Percentiles rank a stretch among this genome's conserved stretches.
These are phyloP conservation scores for Colletotrichum echinochloae DNA, from an alignment of 2,329 filamentous ascomycete species.

Conservation along the genomic window DNA sequence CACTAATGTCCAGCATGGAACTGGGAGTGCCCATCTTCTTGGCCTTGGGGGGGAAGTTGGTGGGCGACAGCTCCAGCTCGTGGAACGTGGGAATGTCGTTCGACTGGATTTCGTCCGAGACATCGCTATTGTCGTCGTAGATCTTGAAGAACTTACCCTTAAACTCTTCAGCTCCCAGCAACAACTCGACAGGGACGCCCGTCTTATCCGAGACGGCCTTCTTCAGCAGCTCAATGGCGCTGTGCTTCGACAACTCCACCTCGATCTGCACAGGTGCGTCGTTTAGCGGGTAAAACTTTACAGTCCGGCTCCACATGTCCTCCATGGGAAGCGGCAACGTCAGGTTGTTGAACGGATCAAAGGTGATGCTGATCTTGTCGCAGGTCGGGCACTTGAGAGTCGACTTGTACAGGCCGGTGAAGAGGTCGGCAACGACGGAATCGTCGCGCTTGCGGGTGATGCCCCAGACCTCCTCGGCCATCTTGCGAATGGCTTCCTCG, in stretches of 20 bases:
- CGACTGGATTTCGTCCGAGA: constrained; percentile 77
- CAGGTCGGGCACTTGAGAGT: constrained; percentile 93
- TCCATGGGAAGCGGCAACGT: constrained; percentile 91
- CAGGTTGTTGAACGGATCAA: constrained; percentile 96
- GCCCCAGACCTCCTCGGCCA: constrained; percentile 90
- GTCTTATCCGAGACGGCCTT: constrained; percentile 76
- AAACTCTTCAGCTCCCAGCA: constrained; percentile 89
- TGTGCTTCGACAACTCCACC: constrained; percentile 84
- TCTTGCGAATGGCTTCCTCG: constrained; percentile 80
- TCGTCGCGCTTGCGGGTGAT: constrained; percentile 94
- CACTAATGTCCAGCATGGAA: constrained; percentile 64
- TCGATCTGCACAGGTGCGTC: constrained; percentile 77
- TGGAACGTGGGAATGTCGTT: constrained; percentile 77
- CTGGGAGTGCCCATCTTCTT: constrained; percentile 55
- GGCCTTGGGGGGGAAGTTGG: constrained; percentile 76
- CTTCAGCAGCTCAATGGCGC: constrained; percentile 76
- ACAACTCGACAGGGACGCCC: constrained; percentile 70
- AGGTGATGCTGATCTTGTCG: constrained; percentile 96
- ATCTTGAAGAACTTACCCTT: constrained; percentile 88
- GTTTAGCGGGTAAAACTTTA: constrained; percentile 83
- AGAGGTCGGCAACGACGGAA: constrained; percentile 94
- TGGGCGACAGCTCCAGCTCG: constrained; percentile 83
- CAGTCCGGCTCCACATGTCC: constrained; percentile 79
- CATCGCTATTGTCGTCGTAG: constrained; percentile 75
- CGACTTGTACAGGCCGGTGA: constrained; percentile 98